Percentiles rank a stretch among this genome's conserved stretches.
These are phyloP conservation scores for Handroanthus guayacan DNA, from an alignment of 257 asterid species.

Conservation along the genomic window DNA sequence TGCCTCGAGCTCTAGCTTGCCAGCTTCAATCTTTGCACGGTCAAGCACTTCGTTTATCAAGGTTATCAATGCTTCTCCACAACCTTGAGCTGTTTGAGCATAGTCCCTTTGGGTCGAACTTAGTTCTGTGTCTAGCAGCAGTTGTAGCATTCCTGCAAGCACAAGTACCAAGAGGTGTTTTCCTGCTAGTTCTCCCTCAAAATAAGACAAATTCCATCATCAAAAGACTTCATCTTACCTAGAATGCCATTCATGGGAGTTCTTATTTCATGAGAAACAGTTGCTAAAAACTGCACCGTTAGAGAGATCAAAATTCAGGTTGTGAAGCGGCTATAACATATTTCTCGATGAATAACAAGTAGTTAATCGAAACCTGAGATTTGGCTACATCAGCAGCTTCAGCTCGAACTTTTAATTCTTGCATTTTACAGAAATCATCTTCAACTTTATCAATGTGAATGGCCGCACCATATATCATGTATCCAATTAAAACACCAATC, in stretches of 20 bases:
- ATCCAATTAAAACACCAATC: slow-evolving; percentile 64
- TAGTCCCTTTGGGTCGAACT: slow-evolving; percentile 87
- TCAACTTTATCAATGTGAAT: slow-evolving; percentile 80
- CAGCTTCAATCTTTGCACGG: slow-evolving; percentile 91
- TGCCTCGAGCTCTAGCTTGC: slow-evolving; percentile 83
- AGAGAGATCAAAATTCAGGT: slow-evolving; percentile 30
- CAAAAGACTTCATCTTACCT: slow-evolving; percentile 51
- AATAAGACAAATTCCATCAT: background rate
- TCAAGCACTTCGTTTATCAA: slow-evolving; percentile 95
- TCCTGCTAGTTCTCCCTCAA: background rate
- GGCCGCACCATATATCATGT: slow-evolving; percentile 65
- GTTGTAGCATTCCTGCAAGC: slow-evolving; percentile 83
- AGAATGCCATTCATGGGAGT: slow-evolving; percentile 97
- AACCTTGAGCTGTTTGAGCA: slow-evolving; percentile 95
- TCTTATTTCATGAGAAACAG: slow-evolving; percentile 97
- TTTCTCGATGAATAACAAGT: slow-evolving; percentile 16
- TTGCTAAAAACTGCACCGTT: slow-evolving; percentile 78
- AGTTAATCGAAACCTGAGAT: slow-evolving; percentile 67
- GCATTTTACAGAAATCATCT: slow-evolving; percentile 80
- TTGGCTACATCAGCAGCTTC: slow-evolving; percentile 96
- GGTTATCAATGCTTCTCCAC: slow-evolving; percentile 84
- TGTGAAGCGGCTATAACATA: slow-evolving; percentile 8
- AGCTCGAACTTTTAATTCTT: slow-evolving; percentile 78
- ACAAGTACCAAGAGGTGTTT: slow-evolving; percentile 11
- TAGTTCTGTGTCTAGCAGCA: slow-evolving; percentile 79